Base-by-base conservation (phyloP, 1,284 basidiomycete genomes). In the Cutaneotrichosporon spelunceum region DNA sequence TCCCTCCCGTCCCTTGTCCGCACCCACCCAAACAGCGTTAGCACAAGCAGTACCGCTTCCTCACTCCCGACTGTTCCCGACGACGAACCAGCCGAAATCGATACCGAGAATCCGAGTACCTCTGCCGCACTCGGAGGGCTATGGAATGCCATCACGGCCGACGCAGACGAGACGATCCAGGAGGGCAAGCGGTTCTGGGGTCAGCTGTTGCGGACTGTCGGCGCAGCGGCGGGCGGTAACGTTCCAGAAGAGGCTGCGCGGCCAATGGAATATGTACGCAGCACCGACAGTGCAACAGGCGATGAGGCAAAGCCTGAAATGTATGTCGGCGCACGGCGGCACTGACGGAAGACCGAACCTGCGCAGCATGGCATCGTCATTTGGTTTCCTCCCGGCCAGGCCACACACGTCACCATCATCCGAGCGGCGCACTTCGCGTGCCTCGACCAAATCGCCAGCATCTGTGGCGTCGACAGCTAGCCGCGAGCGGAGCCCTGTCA, bases 151-250 rank as follows among this genome's bases (percentile, higher is more conserved):
- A 49, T 57, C 45, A 36, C 56, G 14, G 48, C 50, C 24, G 62
- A 63, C 55, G 65, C 61, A 1, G 66, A 64, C 30, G 63, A 67
- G 39, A 67, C 66, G 24, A 63, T 67, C 30, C 56, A 61, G 45
- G 63, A 65, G 27, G 74, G 75, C 30, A 76, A 72, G 52, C 56
- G 71, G 47, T 76, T 78, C 55, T 71, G 72, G 68, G 75, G 72
- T 4, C 69, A 69, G 45, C 57, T 78, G 10, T 68, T 76, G 67
- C 66, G 66, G 30, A 75, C 72, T 7, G 75, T 78, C 33, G 67
- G 70, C 19, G 74, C 74, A 0, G 75, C 75, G 19, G 74, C 75
- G 1, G 69, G 62, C 2, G 75, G 74, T 1, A 73, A 67, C 4
- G 73, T 75, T 14, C 74, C 74, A 19, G 48, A 50, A 19, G 48